These are phyloP conservation scores for Syncephalis plumigaleata DNA, from an alignment of 371 early-diverging fungal genomes.

Conservation along the genomic window DNA sequence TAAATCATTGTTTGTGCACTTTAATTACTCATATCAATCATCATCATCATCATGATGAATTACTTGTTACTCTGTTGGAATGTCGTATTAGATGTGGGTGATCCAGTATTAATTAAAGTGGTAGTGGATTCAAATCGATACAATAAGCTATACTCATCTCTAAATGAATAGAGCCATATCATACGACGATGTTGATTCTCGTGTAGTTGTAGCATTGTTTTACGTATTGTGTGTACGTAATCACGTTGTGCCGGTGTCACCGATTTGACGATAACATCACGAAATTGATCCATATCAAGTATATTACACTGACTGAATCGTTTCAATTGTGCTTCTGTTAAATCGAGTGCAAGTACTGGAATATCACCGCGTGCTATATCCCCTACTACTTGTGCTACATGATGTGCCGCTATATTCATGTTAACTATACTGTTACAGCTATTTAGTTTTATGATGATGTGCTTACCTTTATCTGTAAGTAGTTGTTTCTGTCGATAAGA, in stretches of 20 bases:
- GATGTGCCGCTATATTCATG: conserved; percentile 23
- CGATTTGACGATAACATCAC: conserved; percentile 17
- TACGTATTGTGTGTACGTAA: conserved; percentile 18
- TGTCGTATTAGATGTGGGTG: no score
- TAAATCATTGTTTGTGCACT: no score
- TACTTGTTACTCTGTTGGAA: no score
- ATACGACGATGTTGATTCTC: conserved; percentile 22
- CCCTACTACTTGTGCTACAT: conserved; percentile 29
- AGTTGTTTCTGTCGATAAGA: conserved; percentile 49
- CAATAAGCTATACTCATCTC: conserved; percentile 37
- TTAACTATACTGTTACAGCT: background rate
- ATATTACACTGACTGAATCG: conserved; percentile 32
- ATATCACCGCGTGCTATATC: conserved; percentile 28
- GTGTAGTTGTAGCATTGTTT: conserved; percentile 27
- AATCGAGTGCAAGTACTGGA: conserved; percentile 50
- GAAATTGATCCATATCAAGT: conserved; percentile 42
- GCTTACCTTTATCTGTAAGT: conserved; percentile 42
- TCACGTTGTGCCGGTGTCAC: conserved; percentile 29
- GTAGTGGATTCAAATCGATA: conserved; percentile 14
- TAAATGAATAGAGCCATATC: conserved; percentile 56
- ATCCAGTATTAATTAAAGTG: no score
- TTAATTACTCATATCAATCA: no score
- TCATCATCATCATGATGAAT: no score
- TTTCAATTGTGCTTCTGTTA: conserved; percentile 35
- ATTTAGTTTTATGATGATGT: background rate